Evolutionary conservation across 1,284 basidiomycete species (phyloP).

Genomic region (Veloporphyrellus conicus): DNA sequence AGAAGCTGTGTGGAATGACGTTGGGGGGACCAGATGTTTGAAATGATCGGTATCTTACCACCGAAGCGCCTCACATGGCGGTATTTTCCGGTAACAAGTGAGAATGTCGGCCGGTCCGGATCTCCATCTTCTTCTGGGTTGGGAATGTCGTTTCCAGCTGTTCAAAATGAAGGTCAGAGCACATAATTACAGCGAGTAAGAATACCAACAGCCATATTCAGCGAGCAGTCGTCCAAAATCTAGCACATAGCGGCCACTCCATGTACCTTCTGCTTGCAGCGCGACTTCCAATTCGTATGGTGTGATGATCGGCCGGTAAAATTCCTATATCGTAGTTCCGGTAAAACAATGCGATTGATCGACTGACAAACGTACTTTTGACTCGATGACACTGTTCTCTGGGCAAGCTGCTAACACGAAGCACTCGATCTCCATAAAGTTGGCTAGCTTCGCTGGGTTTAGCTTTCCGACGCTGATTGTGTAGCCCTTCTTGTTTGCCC

Average conservation of each 20-base stretch:
- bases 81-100: slow-evolving; percentile 83
- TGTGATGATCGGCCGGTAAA: slow-evolving; percentile 86
- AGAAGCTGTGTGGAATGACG: background rate
- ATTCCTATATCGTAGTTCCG: slow-evolving; percentile 57
- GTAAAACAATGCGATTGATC: background rate
- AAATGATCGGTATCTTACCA: slow-evolving; percentile 25
- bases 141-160: slow-evolving; percentile 12
- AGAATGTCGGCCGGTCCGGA: slow-evolving; percentile 74
- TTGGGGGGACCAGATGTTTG: background rate
- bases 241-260: slow-evolving; percentile 80
- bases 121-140: slow-evolving; percentile 39
- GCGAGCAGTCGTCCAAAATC: slow-evolving; percentile 73
- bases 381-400: slow-evolving; percentile 87
- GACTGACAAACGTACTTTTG: slow-evolving; percentile 50
- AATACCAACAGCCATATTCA: slow-evolving; percentile 22
- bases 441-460: slow-evolving; percentile 92
- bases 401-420: slow-evolving; percentile 94
- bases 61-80: slow-evolving; percentile 72
- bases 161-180: slow-evolving; percentile 1
- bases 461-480: slow-evolving; percentile 95
- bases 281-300: slow-evolving; percentile 91
- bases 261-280: slow-evolving; percentile 60
- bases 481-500: slow-evolving; percentile 82
- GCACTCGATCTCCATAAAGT: slow-evolving; percentile 95
- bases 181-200: background rate